Percentiles rank a stretch among this genome's conserved stretches.
Evolutionary conservation across 2,329 filamentous ascomycete genomes (phyloP).

Genomic region (Tympanopsis confertula): DNA sequence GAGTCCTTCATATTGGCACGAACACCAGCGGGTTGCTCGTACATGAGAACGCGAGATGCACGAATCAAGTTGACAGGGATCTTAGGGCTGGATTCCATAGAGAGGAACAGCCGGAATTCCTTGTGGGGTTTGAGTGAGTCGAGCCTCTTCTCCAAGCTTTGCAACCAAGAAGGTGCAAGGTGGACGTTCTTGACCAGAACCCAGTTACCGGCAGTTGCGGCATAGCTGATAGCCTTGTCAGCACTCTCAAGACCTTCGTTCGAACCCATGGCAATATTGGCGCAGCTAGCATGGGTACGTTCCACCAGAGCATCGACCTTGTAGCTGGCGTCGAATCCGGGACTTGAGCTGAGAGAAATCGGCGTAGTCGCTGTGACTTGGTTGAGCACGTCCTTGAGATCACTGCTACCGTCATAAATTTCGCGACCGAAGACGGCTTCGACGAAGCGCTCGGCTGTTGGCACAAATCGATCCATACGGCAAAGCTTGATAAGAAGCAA

Average conservation of each 20-base stretch:
- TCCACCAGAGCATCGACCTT: conserved; percentile 95
- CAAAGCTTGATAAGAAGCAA: conserved; percentile 87
- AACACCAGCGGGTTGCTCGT: conserved; percentile 93
- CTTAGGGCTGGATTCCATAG: conserved; percentile 94
- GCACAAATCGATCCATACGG: conserved; percentile 89
- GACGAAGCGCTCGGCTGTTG: conserved; percentile 83
- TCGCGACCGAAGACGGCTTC: conserved; percentile 71
- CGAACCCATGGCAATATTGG: conserved; percentile 98
- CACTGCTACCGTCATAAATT: conserved; percentile 73
- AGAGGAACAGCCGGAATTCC: conserved; percentile 89
- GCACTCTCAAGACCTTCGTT: conserved; percentile 86
- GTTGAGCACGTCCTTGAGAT: conserved; percentile 72
- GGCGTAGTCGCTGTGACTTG: conserved; percentile 77
- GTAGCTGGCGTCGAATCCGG: conserved; percentile 96
- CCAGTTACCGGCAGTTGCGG: conserved; percentile 85
- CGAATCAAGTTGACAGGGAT: conserved; percentile 93
- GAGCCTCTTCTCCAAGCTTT: conserved; percentile 93
- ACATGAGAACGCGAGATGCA: conserved; percentile 88
- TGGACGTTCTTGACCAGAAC: conserved; percentile 99
- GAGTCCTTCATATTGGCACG: conserved; percentile 98
- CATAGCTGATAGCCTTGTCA: conserved; percentile 88
- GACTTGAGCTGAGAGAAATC: conserved; percentile 84
- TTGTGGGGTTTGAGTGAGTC: conserved; percentile 87
- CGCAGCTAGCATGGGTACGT: conserved; percentile 68
- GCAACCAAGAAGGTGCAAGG: conserved; percentile 87